These are phyloP conservation scores for Populus hybrid DNA, from an alignment of 441 rosid species.

Conservation along the genomic window DNA sequence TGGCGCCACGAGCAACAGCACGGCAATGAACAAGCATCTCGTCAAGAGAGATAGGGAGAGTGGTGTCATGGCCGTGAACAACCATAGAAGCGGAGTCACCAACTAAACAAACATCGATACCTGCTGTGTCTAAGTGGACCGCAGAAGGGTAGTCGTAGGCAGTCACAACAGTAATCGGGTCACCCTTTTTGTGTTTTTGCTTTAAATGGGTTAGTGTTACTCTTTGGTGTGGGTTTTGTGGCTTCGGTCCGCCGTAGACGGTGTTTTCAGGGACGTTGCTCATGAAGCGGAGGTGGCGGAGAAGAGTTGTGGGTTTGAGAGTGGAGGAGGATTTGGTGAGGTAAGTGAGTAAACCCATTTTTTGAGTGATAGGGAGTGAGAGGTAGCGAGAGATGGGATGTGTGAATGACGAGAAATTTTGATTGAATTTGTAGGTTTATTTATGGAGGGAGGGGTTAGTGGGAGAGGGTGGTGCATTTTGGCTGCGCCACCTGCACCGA, in stretches of 20 bases:
- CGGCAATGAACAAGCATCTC: constrained; percentile 96
- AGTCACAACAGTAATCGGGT: constrained; percentile 76
- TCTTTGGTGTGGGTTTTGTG: constrained; percentile 55
- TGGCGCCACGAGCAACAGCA: constrained; percentile 84
- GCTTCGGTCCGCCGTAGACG: constrained; percentile 75
- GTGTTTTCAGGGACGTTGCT: constrained; percentile 74
- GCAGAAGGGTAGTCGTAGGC: constrained; percentile 93
- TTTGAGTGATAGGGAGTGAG: not conserved
- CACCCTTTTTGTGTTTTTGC: constrained; percentile 65
- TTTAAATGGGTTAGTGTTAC: constrained; percentile 58
- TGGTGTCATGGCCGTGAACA: constrained; percentile 91
- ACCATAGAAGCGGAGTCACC: constrained; percentile 98
- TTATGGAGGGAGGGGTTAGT: not conserved
- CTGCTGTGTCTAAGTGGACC: constrained; percentile 80
- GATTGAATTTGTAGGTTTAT: not conserved
- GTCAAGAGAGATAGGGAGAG: constrained; percentile 80
- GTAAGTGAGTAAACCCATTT: constrained; percentile 17
- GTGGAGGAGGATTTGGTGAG: constrained; percentile 3
- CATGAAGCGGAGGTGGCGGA: constrained; percentile 41
- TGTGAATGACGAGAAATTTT: not conserved
- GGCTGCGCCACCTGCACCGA: not conserved
- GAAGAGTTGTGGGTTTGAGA: constrained; percentile 9
- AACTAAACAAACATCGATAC: constrained; percentile 75
- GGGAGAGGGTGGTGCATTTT: not conserved
- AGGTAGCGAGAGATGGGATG: not conserved